Conservation (phyloP, 1,284 basidiomycete species). For the Schizophyllum amplum region DNA sequence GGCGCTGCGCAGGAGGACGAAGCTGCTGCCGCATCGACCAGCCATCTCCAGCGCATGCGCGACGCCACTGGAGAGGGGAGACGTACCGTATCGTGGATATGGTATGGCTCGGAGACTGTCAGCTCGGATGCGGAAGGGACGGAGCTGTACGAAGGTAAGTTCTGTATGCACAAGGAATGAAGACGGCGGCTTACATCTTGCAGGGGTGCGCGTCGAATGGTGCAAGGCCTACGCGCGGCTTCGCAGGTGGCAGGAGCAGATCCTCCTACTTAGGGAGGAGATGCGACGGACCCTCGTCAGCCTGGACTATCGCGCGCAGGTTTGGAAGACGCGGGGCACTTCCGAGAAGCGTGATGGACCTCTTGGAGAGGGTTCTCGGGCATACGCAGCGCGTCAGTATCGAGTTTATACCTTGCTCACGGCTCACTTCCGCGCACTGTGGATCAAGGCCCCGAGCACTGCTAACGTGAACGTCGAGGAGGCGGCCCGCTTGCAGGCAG, state of each 20-base stretch:
- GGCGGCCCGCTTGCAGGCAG: no score
- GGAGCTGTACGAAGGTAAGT: slow-evolving; percentile 1
- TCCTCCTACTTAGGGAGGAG: slow-evolving; percentile 1
- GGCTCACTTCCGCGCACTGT: no score
- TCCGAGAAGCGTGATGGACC: background rate
- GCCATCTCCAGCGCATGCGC: background rate
- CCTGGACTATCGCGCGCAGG: background rate
- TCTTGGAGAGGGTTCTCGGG: background rate
- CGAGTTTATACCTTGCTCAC: no score
- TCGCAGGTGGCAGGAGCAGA: slow-evolving; percentile 3
- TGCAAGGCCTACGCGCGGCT: slow-evolving; percentile 1
- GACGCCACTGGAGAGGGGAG: background rate
- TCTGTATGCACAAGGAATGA: no score
- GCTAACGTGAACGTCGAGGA: no score
- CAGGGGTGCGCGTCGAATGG: slow-evolving; percentile 7
- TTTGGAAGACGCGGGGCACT: background rate
- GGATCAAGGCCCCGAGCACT: no score
- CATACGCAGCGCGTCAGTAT: no score
- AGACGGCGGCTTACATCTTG: no score
- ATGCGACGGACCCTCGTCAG: background rate
- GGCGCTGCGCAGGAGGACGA: background rate
- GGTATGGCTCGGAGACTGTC: background rate
- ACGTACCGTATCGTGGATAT: slow-evolving; percentile 5
- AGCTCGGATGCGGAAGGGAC: no score
- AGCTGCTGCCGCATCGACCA: background rate